Evolutionary conservation across 768 basidiomycete genomes (phyloP).

Genomic region (Suillus variegatus): DNA sequence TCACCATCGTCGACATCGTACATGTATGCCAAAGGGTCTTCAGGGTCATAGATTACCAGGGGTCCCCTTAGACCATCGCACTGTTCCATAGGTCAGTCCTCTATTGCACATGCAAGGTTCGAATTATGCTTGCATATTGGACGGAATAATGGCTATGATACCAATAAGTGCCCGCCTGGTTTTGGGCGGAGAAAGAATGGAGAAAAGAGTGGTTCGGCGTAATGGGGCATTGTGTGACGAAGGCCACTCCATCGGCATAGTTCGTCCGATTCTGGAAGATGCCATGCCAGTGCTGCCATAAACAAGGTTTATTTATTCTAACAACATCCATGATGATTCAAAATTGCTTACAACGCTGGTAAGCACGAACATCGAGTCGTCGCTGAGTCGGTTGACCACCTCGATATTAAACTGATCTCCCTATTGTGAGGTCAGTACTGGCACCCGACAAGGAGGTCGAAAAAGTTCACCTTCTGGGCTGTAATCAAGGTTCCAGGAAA

Average conservation of each 20-base stretch:
- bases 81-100: not conserved
- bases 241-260: conserved; percentile 45
- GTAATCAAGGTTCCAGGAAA: conserved; percentile 49
- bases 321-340: not conserved
- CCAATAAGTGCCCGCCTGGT: conserved; percentile 33
- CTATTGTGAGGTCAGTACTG: conserved; percentile 19
- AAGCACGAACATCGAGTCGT: conserved; percentile 46
- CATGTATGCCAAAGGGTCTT: conserved; percentile 36
- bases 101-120: not conserved
- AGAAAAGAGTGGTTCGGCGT: conserved; percentile 19
- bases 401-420: conserved; percentile 43
- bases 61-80: conserved; percentile 28
- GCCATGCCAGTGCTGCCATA: conserved; percentile 55
- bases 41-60: conserved; percentile 43
- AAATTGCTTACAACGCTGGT: conserved; percentile 49
- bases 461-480: conserved; percentile 34
- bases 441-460: not conserved
- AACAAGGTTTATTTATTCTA: not conserved
- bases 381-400: conserved; percentile 44
- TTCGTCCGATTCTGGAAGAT: conserved; percentile 43
- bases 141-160: conserved; percentile 40
- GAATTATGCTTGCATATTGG: conserved; percentile 31
- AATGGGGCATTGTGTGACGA: conserved; percentile 36
- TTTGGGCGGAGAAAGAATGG: conserved; percentile 21
- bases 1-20: conserved; percentile 48